These are phyloP conservation scores for Leccinum boreale DNA, from an alignment of 768 basidiomycete species.

Conservation along the genomic window DNA sequence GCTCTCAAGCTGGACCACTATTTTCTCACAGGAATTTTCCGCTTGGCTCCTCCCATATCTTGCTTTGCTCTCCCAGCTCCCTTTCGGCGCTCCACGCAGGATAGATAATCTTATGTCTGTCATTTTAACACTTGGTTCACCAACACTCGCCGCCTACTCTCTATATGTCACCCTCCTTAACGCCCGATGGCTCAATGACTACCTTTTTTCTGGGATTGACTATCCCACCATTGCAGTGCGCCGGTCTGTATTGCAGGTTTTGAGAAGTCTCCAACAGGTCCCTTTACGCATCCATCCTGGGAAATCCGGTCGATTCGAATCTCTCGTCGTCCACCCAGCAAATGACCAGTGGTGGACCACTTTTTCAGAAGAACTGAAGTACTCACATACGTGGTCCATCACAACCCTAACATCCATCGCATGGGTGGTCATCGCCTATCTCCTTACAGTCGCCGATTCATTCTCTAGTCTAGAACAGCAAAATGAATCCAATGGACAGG, in stretches of 20 bases:
- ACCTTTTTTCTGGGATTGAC: slow-evolving; percentile 26
- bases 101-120: slow-evolving; percentile 42
- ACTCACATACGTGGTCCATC: slow-evolving; percentile 39
- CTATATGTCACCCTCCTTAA: slow-evolving; percentile 42
- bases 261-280: slow-evolving; percentile 42
- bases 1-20: slow-evolving; percentile 12
- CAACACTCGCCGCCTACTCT: slow-evolving; percentile 44
- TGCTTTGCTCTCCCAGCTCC: slow-evolving; percentile 46
- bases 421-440: slow-evolving; percentile 45
- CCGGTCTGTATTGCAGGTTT: slow-evolving; percentile 28
- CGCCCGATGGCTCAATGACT: slow-evolving; percentile 38
- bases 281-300: slow-evolving; percentile 33
- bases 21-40: slow-evolving; percentile 35
- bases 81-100: slow-evolving; percentile 40
- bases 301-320: slow-evolving; percentile 31
- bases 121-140: slow-evolving; percentile 44
- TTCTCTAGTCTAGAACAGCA: slow-evolving; percentile 12
- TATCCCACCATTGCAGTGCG: slow-evolving; percentile 20
- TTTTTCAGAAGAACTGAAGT: slow-evolving; percentile 33
- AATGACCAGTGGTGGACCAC: slow-evolving; percentile 44
- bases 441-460: slow-evolving; percentile 17
- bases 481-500: slow-evolving; percentile 35
- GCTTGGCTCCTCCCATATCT: slow-evolving; percentile 50
- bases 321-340: slow-evolving; percentile 39
- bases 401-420: slow-evolving; percentile 37